Evolutionary conservation across 805 yeast genomes (phyloP), one percentile per base, ranked within the genome.

Genomic region (Wickerhamomyces subpelliculosus): DNA sequence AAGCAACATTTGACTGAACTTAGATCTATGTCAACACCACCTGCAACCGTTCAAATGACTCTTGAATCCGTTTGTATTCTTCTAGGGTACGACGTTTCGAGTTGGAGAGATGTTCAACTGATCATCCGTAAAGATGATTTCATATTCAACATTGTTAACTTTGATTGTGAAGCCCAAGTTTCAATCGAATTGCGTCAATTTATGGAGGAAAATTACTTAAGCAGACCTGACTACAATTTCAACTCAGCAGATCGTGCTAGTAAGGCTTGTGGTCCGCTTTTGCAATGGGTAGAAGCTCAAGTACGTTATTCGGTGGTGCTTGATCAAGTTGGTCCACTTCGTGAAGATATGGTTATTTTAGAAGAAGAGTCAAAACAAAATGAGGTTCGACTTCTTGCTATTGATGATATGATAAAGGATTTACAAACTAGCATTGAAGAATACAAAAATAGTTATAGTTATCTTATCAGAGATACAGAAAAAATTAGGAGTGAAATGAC

Each of bases 181-280:
- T 63, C 79, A 0, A 55, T 65, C 1, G 72, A 69, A 4, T 47
- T 80, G n/a, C 62, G 86, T 25, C 49, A 60, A 0, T 65, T 60
- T 37, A 76, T 90, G 78, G 78, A 79, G 28, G 45, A 56, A 1
- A 67, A 65, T 2, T 90, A 83, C 50, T 58, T 89, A 10, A 64
- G 80, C 0, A 64, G 78, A 38, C 72, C 78, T 0, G 81, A 75
- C 36, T 89, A 73, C 55, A 85, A 74, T 29, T 82, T 62, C 49
- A 88, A 80, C 34, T 62, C 84, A 0, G 95, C 86, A 0, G 75
- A 84, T 49, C 67, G 97, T 28, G 97, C 97, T 5, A 83, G 95
- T 58, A 87, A 84, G 52, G 97, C 97, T 0, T 87, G 97, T 63
- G 97, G 96, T 0, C 97, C 97, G 0, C 62, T 90, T 26, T 53